These are phyloP conservation scores for Umbelopsis ramanniana DNA, from an alignment of 192 early-diverging fungal genomes.

Conservation along the genomic window DNA sequence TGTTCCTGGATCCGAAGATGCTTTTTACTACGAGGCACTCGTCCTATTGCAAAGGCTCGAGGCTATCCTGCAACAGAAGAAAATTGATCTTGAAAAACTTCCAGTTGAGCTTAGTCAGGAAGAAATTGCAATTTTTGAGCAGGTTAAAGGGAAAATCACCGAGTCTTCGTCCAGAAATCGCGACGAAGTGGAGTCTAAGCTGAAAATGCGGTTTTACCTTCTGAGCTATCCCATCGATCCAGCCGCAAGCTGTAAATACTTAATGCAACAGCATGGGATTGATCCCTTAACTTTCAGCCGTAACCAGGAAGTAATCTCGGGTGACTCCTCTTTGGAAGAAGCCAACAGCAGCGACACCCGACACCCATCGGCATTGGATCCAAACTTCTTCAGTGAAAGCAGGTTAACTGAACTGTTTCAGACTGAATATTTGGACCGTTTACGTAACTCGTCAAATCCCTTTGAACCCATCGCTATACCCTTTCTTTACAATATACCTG, in stretches of 20 bases:
- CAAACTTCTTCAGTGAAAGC: background rate
- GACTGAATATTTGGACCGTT: background rate
- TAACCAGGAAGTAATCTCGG: background rate
- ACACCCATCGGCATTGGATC: background rate
- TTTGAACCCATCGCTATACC: constrained; percentile 15
- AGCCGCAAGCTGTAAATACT: background rate
- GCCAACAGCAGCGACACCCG: background rate
- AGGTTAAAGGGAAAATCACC: background rate
- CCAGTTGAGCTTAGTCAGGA: background rate
- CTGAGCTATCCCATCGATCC: constrained; percentile 27
- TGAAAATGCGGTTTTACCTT: constrained; percentile 27
- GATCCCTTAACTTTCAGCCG: background rate
- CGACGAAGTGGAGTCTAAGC: background rate
- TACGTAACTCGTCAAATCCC: background rate
- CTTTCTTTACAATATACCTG: background rate
- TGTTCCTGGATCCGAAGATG: constrained; percentile 24
- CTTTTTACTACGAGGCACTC: constrained; percentile 32
- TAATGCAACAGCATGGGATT: background rate
- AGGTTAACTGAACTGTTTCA: background rate
- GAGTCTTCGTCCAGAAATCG: background rate
- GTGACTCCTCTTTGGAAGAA: background rate
- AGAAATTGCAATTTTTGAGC: background rate
- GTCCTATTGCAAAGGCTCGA: constrained; percentile 30
- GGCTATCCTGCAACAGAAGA: constrained; percentile 3
- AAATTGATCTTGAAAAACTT: constrained; percentile 8